Conservation (phyloP, 352 stramenopile genomes). For the Phytophthora syringae region DNA sequence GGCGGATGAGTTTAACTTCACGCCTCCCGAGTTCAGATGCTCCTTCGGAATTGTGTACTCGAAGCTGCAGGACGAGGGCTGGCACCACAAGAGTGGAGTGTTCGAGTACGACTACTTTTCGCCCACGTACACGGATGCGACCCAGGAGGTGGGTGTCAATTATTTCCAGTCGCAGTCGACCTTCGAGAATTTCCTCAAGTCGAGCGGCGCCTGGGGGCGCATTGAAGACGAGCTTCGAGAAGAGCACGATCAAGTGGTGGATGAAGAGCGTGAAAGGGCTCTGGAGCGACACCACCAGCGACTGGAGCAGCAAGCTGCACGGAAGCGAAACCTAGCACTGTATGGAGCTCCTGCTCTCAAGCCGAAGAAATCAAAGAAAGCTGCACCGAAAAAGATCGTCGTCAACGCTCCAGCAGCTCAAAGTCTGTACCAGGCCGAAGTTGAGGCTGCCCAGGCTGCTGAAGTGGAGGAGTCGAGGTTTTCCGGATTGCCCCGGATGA, state of each 20-base stretch:
- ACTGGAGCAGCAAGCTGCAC: slow-evolving; percentile 38
- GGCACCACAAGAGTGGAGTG: slow-evolving; percentile 55
- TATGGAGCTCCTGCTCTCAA: slow-evolving; percentile 28
- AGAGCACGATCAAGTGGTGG: slow-evolving; percentile 60
- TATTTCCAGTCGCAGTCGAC: slow-evolving; percentile 70
- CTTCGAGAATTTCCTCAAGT: slow-evolving; percentile 68
- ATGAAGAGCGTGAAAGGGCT: slow-evolving; percentile 57
- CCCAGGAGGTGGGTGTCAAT: slow-evolving; percentile 57
- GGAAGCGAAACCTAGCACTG: slow-evolving; percentile 29
- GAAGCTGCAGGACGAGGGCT: slow-evolving; percentile 64
- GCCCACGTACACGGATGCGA: slow-evolving; percentile 63
- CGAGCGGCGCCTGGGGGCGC: slow-evolving; percentile 60
- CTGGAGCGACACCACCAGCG: slow-evolving; percentile 46
- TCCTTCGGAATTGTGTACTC: slow-evolving; percentile 75
- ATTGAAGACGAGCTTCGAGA: slow-evolving; percentile 61
- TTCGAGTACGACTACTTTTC: slow-evolving; percentile 90
- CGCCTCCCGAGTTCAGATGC: slow-evolving; percentile 66
- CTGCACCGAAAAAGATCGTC: slow-evolving; percentile 27
- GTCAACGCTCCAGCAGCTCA: slow-evolving; percentile 15
- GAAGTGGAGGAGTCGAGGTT: slow-evolving; percentile 14
- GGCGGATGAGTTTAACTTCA: slow-evolving; percentile 50
- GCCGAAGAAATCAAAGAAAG: slow-evolving; percentile 35
- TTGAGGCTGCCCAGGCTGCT: slow-evolving; percentile 20
- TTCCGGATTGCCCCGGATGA: slow-evolving; percentile 39
- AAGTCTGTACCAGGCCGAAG: slow-evolving; percentile 34